Evolutionary conservation across 208 protist species (phyloP), one percentile per base, ranked within the genome.

Genomic region (Wallacemonas sp.): DNA sequence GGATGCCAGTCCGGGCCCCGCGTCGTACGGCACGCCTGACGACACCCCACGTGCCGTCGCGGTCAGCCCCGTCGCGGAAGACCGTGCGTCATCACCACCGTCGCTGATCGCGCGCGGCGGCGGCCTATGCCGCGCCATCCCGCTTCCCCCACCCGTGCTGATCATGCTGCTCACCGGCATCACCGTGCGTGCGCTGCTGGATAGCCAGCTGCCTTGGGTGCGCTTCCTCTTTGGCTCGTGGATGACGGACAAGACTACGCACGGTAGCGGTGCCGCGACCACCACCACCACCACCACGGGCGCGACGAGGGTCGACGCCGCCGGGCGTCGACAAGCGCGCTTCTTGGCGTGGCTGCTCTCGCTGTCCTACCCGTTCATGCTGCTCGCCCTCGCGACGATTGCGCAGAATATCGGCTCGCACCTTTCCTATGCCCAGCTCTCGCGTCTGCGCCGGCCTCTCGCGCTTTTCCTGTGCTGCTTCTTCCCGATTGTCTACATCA

Each of bases 351-450:
- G 20, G 31, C 41, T 74, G 20, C 49, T 67, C 12, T 22, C 20
- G 29, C 7, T 48, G 20, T 45, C 42, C 18, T 4, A 57, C 16
- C 72, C 65, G 26, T 55, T 67, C 25, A 57, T 77, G 26, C 20
- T 61, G 2, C 16, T 77, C 18, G 59, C 49, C 5, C 61, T 77
- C 31, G 72, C 65, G 14, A 44, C 49, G 54, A 62, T 77, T 12
- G 72, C 57, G 20, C 59, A 72, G 7, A 67, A 72, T 10, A 77
- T 77, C 23, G 72, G 72, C 45, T 77, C 72, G 16, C 72, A 77
- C 65, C 46, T 77, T 10, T 65, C 41, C 28, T 52, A 71, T 45
- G 22, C 48, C 3, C 61, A 64, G 25, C 72, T 72, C 1, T 12
- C 29, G 3, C 33, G 32, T 1, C 50, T 70, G 10, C 45, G 48